These are phyloP conservation scores for Coemansia sp. DNA, from an alignment of 192 early-diverging fungal species.

Conservation along the genomic window DNA sequence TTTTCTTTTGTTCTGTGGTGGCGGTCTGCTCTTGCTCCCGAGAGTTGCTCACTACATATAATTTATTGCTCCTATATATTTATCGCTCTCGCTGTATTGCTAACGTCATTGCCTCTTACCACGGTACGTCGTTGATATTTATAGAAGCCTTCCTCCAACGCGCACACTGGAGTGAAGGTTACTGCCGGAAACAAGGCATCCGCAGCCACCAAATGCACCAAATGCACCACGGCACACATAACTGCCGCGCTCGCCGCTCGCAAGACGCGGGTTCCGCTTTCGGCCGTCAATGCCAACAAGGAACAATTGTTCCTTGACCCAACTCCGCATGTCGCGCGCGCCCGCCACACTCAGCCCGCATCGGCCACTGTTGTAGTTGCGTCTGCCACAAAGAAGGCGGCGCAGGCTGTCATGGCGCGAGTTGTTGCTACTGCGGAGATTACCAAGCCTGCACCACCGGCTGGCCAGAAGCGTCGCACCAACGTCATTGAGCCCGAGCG, in stretches of 20 bases:
- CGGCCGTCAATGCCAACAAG: conserved; percentile 22
- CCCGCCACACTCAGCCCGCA: conserved; percentile 4
- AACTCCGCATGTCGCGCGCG: conserved; percentile 1
- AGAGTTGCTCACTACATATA: neutral
- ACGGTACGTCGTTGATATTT: neutral
- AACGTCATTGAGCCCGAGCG: conserved; percentile 20
- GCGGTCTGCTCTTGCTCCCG: neutral
- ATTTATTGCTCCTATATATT: conserved; percentile 6
- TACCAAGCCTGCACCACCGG: conserved; percentile 13
- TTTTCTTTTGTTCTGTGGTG: neutral
- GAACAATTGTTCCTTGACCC: conserved; percentile 41
- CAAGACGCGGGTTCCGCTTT: conserved; percentile 28
- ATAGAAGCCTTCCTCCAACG: conserved; percentile 14
- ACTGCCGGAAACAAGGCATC: neutral
- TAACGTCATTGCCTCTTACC: neutral
- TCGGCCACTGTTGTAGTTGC: neutral
- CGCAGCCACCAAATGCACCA: conserved; percentile 9
- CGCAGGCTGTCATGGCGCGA: neutral
- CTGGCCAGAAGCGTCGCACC: conserved; percentile 41
- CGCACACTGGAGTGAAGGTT: conserved; percentile 5
- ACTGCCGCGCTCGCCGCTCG: conserved; percentile 28
- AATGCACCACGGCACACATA: conserved; percentile 2
- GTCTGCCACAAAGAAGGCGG: neutral
- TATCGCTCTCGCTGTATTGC: neutral
- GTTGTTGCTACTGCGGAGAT: neutral